These are phyloP conservation scores for Crithidia thermophila DNA, from an alignment of 208 protist genomes.

Conservation along the genomic window DNA sequence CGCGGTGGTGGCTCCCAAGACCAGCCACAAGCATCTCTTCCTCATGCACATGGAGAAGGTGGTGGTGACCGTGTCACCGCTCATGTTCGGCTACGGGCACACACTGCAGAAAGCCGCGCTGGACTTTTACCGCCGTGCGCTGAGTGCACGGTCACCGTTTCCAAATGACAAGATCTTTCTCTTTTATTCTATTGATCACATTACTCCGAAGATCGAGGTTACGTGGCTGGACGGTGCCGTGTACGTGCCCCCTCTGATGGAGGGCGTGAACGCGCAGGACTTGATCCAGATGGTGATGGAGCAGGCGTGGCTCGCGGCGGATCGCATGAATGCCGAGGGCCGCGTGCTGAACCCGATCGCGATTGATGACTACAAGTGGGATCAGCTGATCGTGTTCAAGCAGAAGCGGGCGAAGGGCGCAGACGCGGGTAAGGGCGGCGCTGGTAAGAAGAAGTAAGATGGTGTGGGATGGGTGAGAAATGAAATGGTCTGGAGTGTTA, in stretches of 20 bases:
- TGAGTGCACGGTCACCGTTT: constrained; percentile 79
- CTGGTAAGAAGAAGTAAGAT: constrained; percentile 49
- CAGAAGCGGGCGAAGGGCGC: constrained; percentile 82
- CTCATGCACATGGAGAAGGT: constrained; percentile 93
- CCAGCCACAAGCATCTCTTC: constrained; percentile 79
- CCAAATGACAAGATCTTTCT: constrained; percentile 90
- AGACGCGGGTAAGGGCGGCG: constrained; percentile 34
- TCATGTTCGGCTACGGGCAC: constrained; percentile 87
- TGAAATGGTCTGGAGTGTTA: not conserved
- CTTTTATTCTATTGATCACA: constrained; percentile 85
- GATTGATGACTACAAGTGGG: constrained; percentile 93
- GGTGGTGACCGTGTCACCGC: constrained; percentile 81
- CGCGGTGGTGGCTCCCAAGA: constrained; percentile 80
- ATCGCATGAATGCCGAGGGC: constrained; percentile 84
- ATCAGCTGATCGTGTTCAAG: constrained; percentile 90
- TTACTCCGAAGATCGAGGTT: constrained; percentile 90
- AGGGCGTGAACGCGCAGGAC: constrained; percentile 77
- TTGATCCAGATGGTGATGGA: constrained; percentile 94
- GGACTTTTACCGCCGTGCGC: constrained; percentile 88
- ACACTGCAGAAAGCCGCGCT: constrained; percentile 82
- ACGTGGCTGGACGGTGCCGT: constrained; percentile 87
- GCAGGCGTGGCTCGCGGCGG: constrained; percentile 86
- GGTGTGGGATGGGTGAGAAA: not conserved
- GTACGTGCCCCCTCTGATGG: constrained; percentile 85
- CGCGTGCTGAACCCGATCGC: constrained; percentile 81